Conservation (phyloP, 139 green algal genomes). For the Tetradesmus obliquus region DNA sequence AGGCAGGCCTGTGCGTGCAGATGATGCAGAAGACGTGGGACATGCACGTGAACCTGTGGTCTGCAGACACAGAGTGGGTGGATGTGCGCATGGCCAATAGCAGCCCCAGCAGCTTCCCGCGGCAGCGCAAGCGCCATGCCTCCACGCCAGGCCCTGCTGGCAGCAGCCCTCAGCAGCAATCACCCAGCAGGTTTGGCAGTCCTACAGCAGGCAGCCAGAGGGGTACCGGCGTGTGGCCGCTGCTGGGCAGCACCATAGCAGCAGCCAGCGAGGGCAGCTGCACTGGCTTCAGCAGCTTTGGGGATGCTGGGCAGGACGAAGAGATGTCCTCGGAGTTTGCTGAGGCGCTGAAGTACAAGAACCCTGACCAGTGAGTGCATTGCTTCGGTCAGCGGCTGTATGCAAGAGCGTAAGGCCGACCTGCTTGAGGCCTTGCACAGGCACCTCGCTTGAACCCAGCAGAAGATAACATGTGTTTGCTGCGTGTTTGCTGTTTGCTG, state of each 20-base stretch:
- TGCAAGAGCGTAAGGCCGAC: no score
- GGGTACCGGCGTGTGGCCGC: neutral
- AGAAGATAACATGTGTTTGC: no score
- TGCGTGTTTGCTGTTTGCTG: neutral
- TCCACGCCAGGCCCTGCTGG: neutral
- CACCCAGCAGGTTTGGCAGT: neutral
- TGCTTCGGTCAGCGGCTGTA: neutral
- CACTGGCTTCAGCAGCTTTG: neutral
- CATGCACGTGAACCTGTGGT: conserved; percentile 18
- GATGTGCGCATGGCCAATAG: conserved; percentile 23
- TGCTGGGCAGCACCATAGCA: neutral
- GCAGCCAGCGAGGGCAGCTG: neutral
- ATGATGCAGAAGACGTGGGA: conserved; percentile 17
- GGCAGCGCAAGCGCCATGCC: neutral
- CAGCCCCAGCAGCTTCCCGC: neutral
- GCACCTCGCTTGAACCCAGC: no score
- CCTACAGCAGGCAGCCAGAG: conserved; percentile 4
- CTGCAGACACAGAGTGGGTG: conserved; percentile 36
- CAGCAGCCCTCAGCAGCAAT: neutral
- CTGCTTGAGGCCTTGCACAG: no score
- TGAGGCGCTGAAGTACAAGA: neutral
- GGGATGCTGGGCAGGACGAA: neutral
- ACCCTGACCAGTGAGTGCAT: neutral
- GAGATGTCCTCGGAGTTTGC: neutral
- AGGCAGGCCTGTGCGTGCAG: conserved; percentile 25